Evolutionary conservation across 306 rosid species (phyloP).

Genomic region (Fagus crenata): DNA sequence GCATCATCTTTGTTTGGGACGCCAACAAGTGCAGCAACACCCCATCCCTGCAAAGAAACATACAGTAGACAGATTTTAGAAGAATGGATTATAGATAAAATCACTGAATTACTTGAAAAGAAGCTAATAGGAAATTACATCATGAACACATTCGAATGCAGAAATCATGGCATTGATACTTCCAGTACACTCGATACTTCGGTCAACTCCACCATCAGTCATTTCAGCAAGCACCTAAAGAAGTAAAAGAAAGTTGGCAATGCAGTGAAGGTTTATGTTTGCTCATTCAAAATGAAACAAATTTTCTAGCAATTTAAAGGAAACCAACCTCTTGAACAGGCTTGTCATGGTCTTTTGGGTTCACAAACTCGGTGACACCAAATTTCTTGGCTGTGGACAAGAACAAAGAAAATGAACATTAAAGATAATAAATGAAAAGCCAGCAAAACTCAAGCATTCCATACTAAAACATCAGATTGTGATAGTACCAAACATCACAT

Average conservation of each 20-base stretch:
- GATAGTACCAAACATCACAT: not conserved
- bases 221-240: constrained; percentile 69
- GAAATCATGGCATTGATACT: constrained; percentile 84
- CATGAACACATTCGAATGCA: constrained; percentile 88
- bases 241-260: too few species aligned
- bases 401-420: constrained; percentile 7
- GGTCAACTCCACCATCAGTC: constrained; percentile 87
- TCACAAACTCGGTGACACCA: constrained; percentile 76
- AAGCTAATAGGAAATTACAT: constrained; percentile 32
- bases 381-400: constrained; percentile 66
- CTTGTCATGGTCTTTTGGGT: constrained; percentile 76
- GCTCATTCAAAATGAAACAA: too few species aligned
- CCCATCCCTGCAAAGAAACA: constrained; percentile 67
- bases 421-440: not conserved
- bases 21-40: constrained; percentile 86
- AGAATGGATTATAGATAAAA: not conserved
- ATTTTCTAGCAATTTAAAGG: too few species aligned
- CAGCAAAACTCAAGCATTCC: not conserved
- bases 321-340: constrained; percentile 73
- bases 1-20: constrained; percentile 83
- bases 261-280: not conserved
- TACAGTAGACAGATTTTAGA: not conserved
- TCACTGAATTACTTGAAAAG: not conserved
- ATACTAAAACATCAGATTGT: not conserved
- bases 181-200: constrained; percentile 79